A percentile compares a stretch with the other conserved stretches of the same genome.
Conservation (phyloP, 805 yeast species). For the Metschnikowia koreensis region DNA sequence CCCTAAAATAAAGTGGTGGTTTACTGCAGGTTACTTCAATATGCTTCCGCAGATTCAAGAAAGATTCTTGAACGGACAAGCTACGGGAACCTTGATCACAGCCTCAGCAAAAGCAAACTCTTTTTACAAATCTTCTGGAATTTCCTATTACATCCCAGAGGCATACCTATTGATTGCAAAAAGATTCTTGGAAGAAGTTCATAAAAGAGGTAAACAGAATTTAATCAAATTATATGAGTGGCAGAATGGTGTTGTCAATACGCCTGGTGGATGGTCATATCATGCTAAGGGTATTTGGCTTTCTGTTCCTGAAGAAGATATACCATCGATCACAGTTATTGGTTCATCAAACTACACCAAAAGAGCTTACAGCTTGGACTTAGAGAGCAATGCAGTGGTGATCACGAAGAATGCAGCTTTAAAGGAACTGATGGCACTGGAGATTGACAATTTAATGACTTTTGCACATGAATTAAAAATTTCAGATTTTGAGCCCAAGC, state of each 20-base stretch:
- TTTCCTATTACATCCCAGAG: conserved; percentile 77
- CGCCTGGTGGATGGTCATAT: conserved; percentile 90
- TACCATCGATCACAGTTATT: conserved; percentile 74
- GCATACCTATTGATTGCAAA: conserved; percentile 80
- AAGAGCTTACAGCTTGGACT: conserved; percentile 81
- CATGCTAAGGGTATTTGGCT: conserved; percentile 98
- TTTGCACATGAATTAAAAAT: conserved; percentile 53
- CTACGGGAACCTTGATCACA: conserved; percentile 72
- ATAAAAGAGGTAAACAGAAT: conserved; percentile 36
- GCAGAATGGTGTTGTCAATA: conserved; percentile 81
- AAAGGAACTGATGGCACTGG: conserved; percentile 55
- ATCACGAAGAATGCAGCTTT: conserved; percentile 66
- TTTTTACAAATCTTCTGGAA: conserved; percentile 79
- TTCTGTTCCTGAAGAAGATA: conserved; percentile 49
- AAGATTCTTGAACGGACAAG: conserved; percentile 54
- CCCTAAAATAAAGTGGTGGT: conserved; percentile 65
- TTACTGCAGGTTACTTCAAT: conserved; percentile 97
- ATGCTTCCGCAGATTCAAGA: conserved; percentile 72
- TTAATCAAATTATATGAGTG: conserved; percentile 71
- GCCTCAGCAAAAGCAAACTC: conserved; percentile 93
- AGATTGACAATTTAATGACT: conserved; percentile 57
- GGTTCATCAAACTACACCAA: conserved; percentile 95
- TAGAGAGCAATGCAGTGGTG: conserved; percentile 83
- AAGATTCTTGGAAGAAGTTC: conserved; percentile 57
- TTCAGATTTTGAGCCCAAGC: conserved; percentile 53